Base-by-base conservation (phyloP, 2,329 filamentous ascomycete species). In the Penicillium verrucosum region DNA sequence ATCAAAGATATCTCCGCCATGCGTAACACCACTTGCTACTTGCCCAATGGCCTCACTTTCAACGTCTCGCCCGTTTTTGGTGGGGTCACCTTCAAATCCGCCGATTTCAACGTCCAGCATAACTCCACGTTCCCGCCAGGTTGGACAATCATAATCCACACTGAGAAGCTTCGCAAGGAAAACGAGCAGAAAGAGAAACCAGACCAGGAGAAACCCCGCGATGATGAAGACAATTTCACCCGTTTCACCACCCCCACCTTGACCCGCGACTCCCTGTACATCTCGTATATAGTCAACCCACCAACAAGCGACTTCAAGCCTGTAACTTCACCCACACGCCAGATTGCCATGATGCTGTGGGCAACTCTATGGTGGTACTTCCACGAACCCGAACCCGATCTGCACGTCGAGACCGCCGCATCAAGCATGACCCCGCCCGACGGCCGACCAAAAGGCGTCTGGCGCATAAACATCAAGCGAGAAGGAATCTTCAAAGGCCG, bases 271-370 rank as follows among this genome's bases (percentile, higher is more conserved):
- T 87, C 85, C 65, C 81, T 97, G 56, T 97, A 92, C 78, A 93
- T 97, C 66, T 96, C 92, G 4, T 93, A 90, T 59, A 92, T 96
- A 60, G 93, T 90, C 48, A 90, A 89, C 63, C 91, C 93, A 0
- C 89, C 88, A 48, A 89, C 81, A 71, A 85, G 77, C 70, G 91
- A 96, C 47, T 95, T 89, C 77, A 90, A 89, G 70, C 85, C 90
- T 1, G 84, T 88, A 1, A 85, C 82, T 14, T 96, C 91, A 60
- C 90, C 90, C 0, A 94, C 91, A 0, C 82, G 92, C 43, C 90
- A 96, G 76, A 90, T 96, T 58, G 93, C 93, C 63, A 92, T 97
- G 90, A 96, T 97, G 89, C 82, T 97, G 7, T 97, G 91, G 90
- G 86, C 92, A 34, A 92, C 91, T 1, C 79, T 97, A 41, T 96